Conservation (phyloP, 1,284 basidiomycete genomes). For the Cutaneotrichosporon sp. region DNA sequence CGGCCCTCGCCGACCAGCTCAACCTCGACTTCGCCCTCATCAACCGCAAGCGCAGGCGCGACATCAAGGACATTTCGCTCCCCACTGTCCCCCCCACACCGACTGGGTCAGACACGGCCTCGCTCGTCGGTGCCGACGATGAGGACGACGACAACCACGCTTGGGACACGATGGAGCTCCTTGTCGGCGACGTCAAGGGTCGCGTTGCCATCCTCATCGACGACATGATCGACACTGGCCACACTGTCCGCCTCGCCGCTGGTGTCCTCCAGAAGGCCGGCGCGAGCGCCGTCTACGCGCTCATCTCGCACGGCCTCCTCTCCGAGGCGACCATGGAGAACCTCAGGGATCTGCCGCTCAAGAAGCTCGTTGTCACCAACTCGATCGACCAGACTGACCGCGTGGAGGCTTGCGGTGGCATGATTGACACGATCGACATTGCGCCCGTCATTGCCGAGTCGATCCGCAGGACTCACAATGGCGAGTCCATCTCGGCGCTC, state of each 20-base stretch:
- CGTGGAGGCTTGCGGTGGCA: constrained; percentile 50
- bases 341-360: constrained; percentile 76
- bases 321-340: constrained; percentile 79
- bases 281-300: constrained; percentile 81
- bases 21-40: constrained; percentile 96
- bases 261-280: constrained; percentile 84
- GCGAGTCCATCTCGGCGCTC: constrained; percentile 56
- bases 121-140: constrained; percentile 42
- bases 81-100: constrained; percentile 53
- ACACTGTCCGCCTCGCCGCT: constrained; percentile 81
- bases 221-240: constrained; percentile 97
- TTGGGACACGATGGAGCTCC: constrained; percentile 79
- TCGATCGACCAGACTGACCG: constrained; percentile 69
- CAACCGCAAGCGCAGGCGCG: constrained; percentile 76
- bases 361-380: constrained; percentile 84
- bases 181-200: constrained; percentile 94
- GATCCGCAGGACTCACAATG: constrained; percentile 95
- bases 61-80: constrained; percentile 49
- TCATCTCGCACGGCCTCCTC: constrained; percentile 89
- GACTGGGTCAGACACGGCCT: constrained; percentile 43
- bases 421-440: constrained; percentile 71
- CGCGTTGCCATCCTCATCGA: constrained; percentile 95
- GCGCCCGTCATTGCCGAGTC: constrained; percentile 90
- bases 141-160: constrained; percentile 45
- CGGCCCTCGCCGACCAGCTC: constrained; percentile 92